Evolutionary conservation across 495 filamentous ascomycete species (phyloP), one percentile per base, ranked within the genome.

Genomic region (Alectoria sarmentosa): DNA sequence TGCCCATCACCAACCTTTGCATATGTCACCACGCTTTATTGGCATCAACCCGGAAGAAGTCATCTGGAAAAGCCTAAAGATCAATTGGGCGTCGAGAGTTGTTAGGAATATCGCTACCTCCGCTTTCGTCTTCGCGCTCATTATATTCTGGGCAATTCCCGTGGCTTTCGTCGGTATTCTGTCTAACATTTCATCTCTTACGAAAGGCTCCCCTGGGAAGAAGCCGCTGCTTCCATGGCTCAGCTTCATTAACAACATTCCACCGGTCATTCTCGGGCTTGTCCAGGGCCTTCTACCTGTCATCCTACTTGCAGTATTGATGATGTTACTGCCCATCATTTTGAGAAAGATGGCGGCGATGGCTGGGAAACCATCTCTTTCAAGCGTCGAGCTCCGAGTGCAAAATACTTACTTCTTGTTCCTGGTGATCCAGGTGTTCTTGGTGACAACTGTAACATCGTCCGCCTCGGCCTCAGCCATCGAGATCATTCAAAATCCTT

Each of bases 81-180:
- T 98, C 69, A 87, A 85, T 58, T 96, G 92, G 92, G 92, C 88
- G 86, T 89, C 94, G 73, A 80, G 84, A 39, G 77, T 96, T 37
- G 70, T 95, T 55, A 89, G 92, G 56, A 79, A 86, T 73, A 81
- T 87, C 61, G 82, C 78, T 19, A 88, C 90, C 15, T 76, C 87
- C 54, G 84, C 79, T 57, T 89, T 93, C 73, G 86, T 97, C 61
- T 72, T 76, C 34, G 89, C 82, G 28, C 75, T 97, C 76, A 90
- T 98, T 71, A 82, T 98, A 71, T 97, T 98, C 82, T 98, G 92
- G 91, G 85, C 90, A n/a, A 90, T 98, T 65, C 94, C 94, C 5
- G 91, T 96, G 41, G 90, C 87, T 28, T 80, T 91, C 62, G 91
- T 97, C 62, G 93, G 90, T 79, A 66, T 82, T 23, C 88, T 98